Conservation (phyloP, 305 asterid species). For the Fraxinus floribunda region DNA sequence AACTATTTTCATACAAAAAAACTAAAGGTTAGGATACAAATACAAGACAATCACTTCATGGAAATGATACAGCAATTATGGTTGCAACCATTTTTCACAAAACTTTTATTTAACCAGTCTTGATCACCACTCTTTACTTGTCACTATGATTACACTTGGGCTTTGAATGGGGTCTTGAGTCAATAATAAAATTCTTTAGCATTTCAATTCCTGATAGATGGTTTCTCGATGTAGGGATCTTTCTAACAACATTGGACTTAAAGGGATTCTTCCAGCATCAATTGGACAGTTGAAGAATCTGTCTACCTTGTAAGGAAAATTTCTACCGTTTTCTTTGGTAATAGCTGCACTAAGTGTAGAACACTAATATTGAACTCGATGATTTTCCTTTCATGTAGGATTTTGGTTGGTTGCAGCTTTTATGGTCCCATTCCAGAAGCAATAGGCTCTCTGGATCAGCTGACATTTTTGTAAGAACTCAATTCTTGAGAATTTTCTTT, state of each 20-base stretch:
- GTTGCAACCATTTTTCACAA: background rate
- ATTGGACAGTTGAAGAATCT: constrained; percentile 72
- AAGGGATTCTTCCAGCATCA: constrained; percentile 69
- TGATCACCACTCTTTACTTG: background rate
- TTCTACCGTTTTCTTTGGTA: constrained; percentile 2
- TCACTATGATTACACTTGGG: background rate
- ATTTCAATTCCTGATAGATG: constrained; percentile 6
- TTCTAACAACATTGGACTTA: constrained; percentile 73
- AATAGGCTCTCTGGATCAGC: constrained; percentile 71
- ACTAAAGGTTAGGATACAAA: background rate
- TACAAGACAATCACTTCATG: background rate
- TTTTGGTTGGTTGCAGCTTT: constrained; percentile 76
- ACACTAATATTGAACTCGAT: constrained; percentile 1
- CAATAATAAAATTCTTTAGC: background rate
- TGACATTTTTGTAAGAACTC: constrained; percentile 60
- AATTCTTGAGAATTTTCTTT: background rate
- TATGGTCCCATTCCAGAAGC: constrained; percentile 84
- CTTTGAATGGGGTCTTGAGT: background rate
- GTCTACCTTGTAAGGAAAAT: constrained; percentile 53
- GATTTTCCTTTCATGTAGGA: constrained; percentile 43
- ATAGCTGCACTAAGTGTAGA: background rate
- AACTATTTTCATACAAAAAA: background rate
- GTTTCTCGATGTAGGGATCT: constrained; percentile 64
- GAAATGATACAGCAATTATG: background rate
- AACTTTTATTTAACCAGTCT: background rate